Evolutionary conservation across 78 protist species (phyloP), one percentile per base, ranked within the genome.

Genomic region (Cyanophora paradoxa): DNA sequence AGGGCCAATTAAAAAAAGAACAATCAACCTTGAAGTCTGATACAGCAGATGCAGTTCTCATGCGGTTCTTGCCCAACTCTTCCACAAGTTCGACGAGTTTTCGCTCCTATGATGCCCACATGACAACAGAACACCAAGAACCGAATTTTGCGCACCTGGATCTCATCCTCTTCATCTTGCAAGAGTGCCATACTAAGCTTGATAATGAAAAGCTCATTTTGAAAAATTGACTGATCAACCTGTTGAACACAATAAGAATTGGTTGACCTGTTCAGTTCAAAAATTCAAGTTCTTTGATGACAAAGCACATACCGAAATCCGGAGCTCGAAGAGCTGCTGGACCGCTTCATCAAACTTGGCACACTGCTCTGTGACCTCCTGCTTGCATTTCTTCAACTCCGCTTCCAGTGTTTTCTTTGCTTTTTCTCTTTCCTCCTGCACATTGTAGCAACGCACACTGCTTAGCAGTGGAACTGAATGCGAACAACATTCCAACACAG

Each of bases 331-430:
- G 26, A 61, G 65, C 59, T 42, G 50, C 14, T 6, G 10, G 54
- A 73, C 33, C 46, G 8, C 7, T 3, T 50, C 71, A 7, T 73
- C 77, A 58, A 73, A 73, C 34, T 3, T 16, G 39, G 34, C 28
- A 66, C 65, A 73, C 10, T 41, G 24, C 34, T 73, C 77, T 3
- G 2, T 20, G 68, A 73, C 41, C 16, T 20, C 30, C 22, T 33
- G 54, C n/a, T 73, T 56, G 39, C 52, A 28, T 33, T 58, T 73
- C 26, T 56, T 50, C 63, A 73, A 7, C 68, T 73, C n/a, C n/a
- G n/a, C n/a, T n/a, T n/a, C n/a, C n/a, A n/a, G n/a, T n/a, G n/a
- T n/a, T n/a, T n/a, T n/a, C n/a, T n/a, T n/a, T n/a, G n/a, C n/a
- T n/a, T n/a, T n/a, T n/a, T n/a, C n/a, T n/a, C n/a, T n/a, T n/a